A percentile compares a stretch with the other conserved stretches of the same genome.
phyloP scores from a whole-genome alignment of 441 rosid species.

The Corymbia citriodora region DNA sequence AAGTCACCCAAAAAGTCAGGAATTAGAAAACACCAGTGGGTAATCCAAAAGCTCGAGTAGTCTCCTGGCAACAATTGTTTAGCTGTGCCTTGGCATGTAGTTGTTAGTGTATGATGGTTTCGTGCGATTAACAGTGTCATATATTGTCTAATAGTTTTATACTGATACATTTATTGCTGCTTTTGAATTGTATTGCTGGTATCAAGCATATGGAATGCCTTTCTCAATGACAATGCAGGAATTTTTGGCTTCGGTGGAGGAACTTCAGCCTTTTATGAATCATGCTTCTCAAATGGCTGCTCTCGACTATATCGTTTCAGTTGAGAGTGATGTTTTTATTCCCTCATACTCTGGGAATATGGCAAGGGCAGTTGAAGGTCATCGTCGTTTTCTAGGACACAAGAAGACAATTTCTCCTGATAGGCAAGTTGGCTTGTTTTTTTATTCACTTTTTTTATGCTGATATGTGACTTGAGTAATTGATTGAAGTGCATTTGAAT shows the following conservation, averaged over 20 bases:
- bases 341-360: conserved; percentile 93
- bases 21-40: background rate
- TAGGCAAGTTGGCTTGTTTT: conserved; percentile 30
- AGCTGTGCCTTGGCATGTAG: background rate
- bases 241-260: conserved; percentile 70
- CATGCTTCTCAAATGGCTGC: conserved; percentile 98
- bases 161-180: background rate
- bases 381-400: conserved; percentile 93
- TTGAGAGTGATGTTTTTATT: conserved; percentile 92
- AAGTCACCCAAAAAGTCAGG: background rate
- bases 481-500: background rate
- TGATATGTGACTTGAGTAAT: background rate
- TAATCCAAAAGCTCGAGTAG: background rate
- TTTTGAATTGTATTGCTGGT: background rate
- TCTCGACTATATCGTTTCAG: conserved; percentile 90
- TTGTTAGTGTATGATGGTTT: background rate
- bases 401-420: conserved; percentile 89
- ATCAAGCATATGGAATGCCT: background rate
- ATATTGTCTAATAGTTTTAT: background rate
- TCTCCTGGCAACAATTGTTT: background rate
- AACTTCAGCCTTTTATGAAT: conserved; percentile 71
- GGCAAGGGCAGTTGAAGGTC: conserved; percentile 99
- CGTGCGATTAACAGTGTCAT: background rate
- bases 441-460: background rate
- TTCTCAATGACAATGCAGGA: conserved; percentile 35